Percentiles rank a stretch among this genome's conserved stretches.
These are phyloP conservation scores for Holtermanniella nyarrowii DNA, from an alignment of 768 basidiomycete genomes.

Conservation along the genomic window DNA sequence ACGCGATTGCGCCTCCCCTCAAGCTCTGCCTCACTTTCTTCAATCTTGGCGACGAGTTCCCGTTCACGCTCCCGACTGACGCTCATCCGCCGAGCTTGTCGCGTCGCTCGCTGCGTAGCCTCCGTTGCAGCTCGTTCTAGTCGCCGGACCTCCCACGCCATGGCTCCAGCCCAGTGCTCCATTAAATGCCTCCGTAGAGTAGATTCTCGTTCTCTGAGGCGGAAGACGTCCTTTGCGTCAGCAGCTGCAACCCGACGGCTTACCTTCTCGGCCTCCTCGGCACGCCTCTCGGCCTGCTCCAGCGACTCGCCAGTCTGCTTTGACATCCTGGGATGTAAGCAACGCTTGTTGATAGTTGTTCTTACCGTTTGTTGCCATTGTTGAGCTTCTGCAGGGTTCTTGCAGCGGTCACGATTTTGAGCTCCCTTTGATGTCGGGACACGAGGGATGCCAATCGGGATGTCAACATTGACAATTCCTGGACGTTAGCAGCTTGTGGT, in stretches of 20 bases:
- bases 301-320: slow-evolving; percentile 41
- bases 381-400: slow-evolving; percentile 41
- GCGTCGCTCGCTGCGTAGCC: slow-evolving; percentile 17
- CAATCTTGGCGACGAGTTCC: slow-evolving; percentile 15
- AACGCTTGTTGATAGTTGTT: neutral
- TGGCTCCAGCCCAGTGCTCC: slow-evolving; percentile 41
- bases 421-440: slow-evolving; percentile 37
- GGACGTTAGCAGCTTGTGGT: neutral
- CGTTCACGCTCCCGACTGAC: slow-evolving; percentile 21
- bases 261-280: slow-evolving; percentile 40
- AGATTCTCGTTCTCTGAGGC: slow-evolving; percentile 36
- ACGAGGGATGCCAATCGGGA: slow-evolving; percentile 31
- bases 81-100: slow-evolving; percentile 16
- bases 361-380: slow-evolving; percentile 34
- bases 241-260: neutral
- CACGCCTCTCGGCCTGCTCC: slow-evolving; percentile 39
- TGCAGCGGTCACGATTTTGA: slow-evolving; percentile 42
- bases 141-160: slow-evolving; percentile 41
- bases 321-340: slow-evolving; percentile 26
- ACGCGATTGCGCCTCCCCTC: slow-evolving; percentile 5
- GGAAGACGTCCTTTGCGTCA: slow-evolving; percentile 38
- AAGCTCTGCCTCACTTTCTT: slow-evolving; percentile 19
- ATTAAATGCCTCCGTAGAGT: slow-evolving; percentile 31
- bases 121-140: slow-evolving; percentile 26
- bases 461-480: slow-evolving; percentile 36